Evolutionary conservation across 305 asterid species (phyloP).

Genomic region (Rubia occidens): DNA sequence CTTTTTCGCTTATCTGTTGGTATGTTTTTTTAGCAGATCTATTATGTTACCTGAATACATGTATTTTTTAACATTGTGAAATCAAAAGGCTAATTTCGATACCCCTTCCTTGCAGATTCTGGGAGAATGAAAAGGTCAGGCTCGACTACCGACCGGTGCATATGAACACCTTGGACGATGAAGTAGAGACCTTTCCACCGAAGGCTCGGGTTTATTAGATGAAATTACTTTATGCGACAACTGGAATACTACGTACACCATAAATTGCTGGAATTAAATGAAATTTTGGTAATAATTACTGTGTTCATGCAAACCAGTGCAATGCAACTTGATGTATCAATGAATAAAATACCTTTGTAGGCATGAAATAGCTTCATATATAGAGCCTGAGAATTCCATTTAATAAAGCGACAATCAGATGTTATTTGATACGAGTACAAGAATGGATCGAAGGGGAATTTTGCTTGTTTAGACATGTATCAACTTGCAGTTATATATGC

Average conservation of each 20-base stretch:
- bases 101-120: slow-evolving; percentile 47
- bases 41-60: not conserved
- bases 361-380: slow-evolving; percentile 4
- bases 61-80: not conserved
- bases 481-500: too few species aligned
- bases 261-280: slow-evolving; percentile 15
- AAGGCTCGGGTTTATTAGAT: slow-evolving; percentile 75
- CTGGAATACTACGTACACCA: slow-evolving; percentile 17
- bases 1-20: not conserved
- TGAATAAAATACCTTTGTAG: slow-evolving; percentile 5
- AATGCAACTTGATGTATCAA: slow-evolving; percentile 27
- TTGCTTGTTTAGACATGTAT: too few species aligned
- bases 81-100: not conserved
- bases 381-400: not conserved
- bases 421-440: not conserved
- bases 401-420: not conserved
- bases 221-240: not conserved
- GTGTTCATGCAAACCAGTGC: slow-evolving; percentile 26
- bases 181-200: slow-evolving; percentile 87
- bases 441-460: not conserved
- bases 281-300: slow-evolving; percentile 36
- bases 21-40: too few species aligned
- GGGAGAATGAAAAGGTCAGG: slow-evolving; percentile 81
- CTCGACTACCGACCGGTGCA: slow-evolving; percentile 89
- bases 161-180: slow-evolving; percentile 87